phyloP scores from a whole-genome alignment of 2,329 filamentous ascomycete genomes.

The Raffaelea albimanens region DNA sequence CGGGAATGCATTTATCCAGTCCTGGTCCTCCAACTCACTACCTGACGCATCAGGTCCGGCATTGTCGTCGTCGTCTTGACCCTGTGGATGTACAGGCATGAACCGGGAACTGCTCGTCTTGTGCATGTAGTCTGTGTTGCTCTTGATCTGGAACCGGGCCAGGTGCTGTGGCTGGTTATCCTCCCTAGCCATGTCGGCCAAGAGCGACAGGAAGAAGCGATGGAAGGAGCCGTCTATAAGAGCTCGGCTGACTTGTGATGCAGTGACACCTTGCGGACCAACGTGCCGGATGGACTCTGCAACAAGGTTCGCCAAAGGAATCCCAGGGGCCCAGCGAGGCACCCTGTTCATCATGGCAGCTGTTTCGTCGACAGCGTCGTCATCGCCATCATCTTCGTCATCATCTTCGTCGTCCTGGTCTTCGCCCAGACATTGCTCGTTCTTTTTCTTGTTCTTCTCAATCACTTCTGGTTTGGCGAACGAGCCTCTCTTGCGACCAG shows the following conservation, averaged over 20 bases:
- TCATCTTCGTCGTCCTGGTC: slow-evolving; percentile 7
- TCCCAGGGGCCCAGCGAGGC: slow-evolving; percentile 18
- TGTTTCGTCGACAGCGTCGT: slow-evolving; percentile 6
- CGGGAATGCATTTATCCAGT: neutral
- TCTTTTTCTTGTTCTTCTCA: slow-evolving; percentile 2
- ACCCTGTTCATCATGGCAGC: slow-evolving; percentile 8
- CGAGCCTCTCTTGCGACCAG: slow-evolving; percentile 27
- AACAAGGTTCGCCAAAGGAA: slow-evolving; percentile 24
- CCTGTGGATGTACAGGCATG: neutral
- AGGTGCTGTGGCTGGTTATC: slow-evolving; percentile 30
- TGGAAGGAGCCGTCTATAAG: slow-evolving; percentile 26
- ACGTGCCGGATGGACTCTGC: slow-evolving; percentile 24
- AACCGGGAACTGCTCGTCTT: no score
- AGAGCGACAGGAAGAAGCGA: slow-evolving; percentile 23
- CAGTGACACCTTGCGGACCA: slow-evolving; percentile 23
- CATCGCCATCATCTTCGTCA: slow-evolving; percentile 7
- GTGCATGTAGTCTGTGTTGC: slow-evolving; percentile 23
- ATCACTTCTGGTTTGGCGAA: slow-evolving; percentile 6
- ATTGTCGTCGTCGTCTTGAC: no score
- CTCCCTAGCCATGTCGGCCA: slow-evolving; percentile 21
- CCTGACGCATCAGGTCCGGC: no score
- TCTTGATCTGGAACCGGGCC: slow-evolving; percentile 30
- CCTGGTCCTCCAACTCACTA: neutral
- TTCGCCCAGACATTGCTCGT: neutral
- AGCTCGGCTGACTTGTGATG: slow-evolving; percentile 24